Evolutionary conservation across 2,329 filamentous ascomycete species (phyloP).

Genomic region (Stylonectria norvegica): DNA sequence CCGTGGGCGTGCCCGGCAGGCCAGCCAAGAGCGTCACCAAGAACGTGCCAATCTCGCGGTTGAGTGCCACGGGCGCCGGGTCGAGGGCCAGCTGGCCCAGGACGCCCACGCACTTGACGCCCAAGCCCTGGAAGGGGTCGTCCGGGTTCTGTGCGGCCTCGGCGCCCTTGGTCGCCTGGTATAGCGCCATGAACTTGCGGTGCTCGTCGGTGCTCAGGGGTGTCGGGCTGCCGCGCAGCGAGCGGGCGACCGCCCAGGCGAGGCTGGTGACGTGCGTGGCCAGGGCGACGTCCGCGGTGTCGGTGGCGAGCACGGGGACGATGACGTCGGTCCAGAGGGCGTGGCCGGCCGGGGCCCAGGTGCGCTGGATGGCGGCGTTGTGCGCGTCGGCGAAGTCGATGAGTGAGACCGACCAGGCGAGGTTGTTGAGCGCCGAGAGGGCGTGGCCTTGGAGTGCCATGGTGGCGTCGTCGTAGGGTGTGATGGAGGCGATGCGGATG

Average conservation of each 20-base stretch:
- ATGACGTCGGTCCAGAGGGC: constrained; percentile 58
- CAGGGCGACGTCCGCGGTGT: constrained; percentile 59
- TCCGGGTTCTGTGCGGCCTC: constrained; percentile 28
- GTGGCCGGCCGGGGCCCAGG: constrained; percentile 53
- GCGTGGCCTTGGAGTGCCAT: constrained; percentile 50
- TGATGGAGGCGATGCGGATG: constrained; percentile 44
- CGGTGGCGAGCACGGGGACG: constrained; percentile 54
- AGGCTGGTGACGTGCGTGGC: constrained; percentile 63
- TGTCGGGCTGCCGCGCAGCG: constrained; percentile 45
- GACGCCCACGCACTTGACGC: constrained; percentile 65
- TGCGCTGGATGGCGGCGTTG: constrained; percentile 48
- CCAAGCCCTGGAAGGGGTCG: constrained; percentile 60
- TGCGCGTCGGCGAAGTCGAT: constrained; percentile 56
- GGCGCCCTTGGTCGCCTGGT: constrained; percentile 52
- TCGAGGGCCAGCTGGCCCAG: constrained; percentile 60
- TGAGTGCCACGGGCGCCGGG: constrained; percentile 50
- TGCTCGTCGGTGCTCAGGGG: constrained; percentile 53
- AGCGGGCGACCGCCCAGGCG: constrained; percentile 62
- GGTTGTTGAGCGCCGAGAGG: constrained; percentile 62
- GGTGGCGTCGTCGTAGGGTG: constrained; percentile 39
- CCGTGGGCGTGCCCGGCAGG: constrained; percentile 51
- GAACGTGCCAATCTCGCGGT: constrained; percentile 63
- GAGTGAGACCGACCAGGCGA: constrained; percentile 63
- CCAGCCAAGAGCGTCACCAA: constrained; percentile 53
- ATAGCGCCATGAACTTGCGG: constrained; percentile 62